Percentiles rank a stretch among this genome's conserved stretches.
These are phyloP conservation scores for Handroanthus guayacan DNA, from an alignment of 257 asterid genomes.

Conservation along the genomic window DNA sequence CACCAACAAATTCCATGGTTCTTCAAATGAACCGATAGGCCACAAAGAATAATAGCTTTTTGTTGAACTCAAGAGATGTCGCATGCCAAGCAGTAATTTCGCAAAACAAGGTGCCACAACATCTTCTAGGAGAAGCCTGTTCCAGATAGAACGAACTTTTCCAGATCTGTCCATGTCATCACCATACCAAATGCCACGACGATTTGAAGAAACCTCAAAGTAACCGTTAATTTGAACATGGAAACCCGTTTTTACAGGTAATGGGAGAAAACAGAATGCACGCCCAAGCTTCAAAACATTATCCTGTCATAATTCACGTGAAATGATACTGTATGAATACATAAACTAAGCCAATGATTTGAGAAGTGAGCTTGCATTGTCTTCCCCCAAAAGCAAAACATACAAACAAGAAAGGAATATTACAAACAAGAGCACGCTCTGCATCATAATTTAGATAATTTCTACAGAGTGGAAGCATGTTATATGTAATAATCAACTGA, in stretches of 20 bases:
- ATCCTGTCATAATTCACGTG: conserved; percentile 56
- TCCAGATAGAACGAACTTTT: conserved; percentile 94
- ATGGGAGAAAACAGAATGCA: conserved; percentile 96
- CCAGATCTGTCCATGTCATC: conserved; percentile 99
- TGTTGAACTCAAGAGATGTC: conserved; percentile 64
- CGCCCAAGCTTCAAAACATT: conserved; percentile 68
- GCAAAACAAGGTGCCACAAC: conserved; percentile 84
- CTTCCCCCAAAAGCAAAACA: conserved; percentile 14
- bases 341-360: conserved; percentile 26
- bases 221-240: conserved; percentile 84
- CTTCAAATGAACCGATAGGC: conserved; percentile 92
- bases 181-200: conserved; percentile 99
- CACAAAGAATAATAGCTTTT: conserved; percentile 74
- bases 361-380: conserved; percentile 11
- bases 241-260: conserved; percentile 95
- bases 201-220: conserved; percentile 96
- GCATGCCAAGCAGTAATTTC: conserved; percentile 68
- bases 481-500: conserved; percentile 1
- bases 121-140: conserved; percentile 91
- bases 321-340: conserved; percentile 29
- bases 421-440: conserved; percentile 26
- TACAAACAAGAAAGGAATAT: conserved; percentile 3
- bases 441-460: conserved; percentile 20
- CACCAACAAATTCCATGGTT: conserved; percentile 90
- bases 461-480: conserved; percentile 25